phyloP scores from a whole-genome alignment of 345 rosid genomes.

The Laguncularia racemosa region DNA sequence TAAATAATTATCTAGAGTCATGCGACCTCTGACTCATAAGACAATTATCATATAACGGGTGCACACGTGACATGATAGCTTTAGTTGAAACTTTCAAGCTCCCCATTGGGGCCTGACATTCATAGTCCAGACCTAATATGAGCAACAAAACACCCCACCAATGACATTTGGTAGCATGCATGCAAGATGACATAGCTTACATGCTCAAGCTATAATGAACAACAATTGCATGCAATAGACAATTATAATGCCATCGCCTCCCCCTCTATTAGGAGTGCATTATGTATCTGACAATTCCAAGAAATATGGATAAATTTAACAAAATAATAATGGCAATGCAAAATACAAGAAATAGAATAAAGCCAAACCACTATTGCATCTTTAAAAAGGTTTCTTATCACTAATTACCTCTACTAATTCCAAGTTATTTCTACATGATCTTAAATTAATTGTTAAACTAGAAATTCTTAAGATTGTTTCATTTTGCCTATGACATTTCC shows the following conservation, averaged over 20 bases:
- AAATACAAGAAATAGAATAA: neutral
- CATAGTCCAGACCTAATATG: too few relatives aligned
- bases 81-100: too few relatives aligned
- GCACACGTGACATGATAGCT: too few relatives aligned
- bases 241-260: constrained; percentile 77
- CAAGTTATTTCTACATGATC: constrained; percentile 63
- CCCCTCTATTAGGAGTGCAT: constrained; percentile 74
- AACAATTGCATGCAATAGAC: constrained; percentile 82
- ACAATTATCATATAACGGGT: too few relatives aligned
- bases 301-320: constrained; percentile 7
- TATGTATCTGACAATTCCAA: constrained; percentile 49
- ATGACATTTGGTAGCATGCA: too few relatives aligned
- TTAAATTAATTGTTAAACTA: constrained; percentile 57
- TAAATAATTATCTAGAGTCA: too few relatives aligned
- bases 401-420: constrained; percentile 82
- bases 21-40: too few relatives aligned
- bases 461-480: constrained; percentile 43
- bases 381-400: neutral
- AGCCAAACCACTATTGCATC: neutral
- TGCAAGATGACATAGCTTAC: constrained; percentile 25
- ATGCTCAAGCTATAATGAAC: constrained; percentile 80
- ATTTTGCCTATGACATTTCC: constrained; percentile 66
- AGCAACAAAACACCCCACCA: too few relatives aligned
- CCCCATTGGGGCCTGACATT: too few relatives aligned
- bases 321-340: neutral